Conservation (phyloP, 768 basidiomycete genomes). For the Lentinula aciculospora region DNA sequence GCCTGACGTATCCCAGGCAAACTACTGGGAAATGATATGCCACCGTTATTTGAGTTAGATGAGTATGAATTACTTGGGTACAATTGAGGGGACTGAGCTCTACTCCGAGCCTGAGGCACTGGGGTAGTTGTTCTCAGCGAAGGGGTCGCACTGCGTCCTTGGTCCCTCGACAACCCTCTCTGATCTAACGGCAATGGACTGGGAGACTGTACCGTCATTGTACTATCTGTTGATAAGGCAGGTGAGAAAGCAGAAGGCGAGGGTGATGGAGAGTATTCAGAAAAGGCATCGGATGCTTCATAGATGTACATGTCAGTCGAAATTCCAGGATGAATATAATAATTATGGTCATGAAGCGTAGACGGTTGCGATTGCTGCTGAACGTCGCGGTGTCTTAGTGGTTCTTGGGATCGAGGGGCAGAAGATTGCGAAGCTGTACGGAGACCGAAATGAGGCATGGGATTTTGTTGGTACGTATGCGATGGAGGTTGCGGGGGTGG, state of each 20-base stretch:
- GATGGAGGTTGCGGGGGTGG: background rate
- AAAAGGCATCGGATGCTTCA: constrained; percentile 6
- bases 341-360: background rate
- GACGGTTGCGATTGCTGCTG: background rate
- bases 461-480: constrained; percentile 2
- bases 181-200: background rate
- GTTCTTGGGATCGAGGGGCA: background rate
- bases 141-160: background rate
- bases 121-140: background rate
- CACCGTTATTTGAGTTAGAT: background rate
- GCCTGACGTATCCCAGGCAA: constrained; percentile 1
- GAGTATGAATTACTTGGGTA: background rate
- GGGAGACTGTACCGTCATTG: background rate
- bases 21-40: background rate
- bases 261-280: constrained; percentile 4
- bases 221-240: constrained; percentile 1
- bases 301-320: constrained; percentile 6
- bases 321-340: constrained; percentile 1
- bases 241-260: background rate
- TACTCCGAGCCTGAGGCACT: background rate
- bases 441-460: background rate
- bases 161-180: background rate
- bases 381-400: background rate
- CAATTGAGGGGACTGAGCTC: background rate
- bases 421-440: background rate